Percentiles rank a stretch among this genome's conserved stretches.
Evolutionary conservation across 1,139 yeast genomes (phyloP).

Genomic region (Yamadazyma buinensis): DNA sequence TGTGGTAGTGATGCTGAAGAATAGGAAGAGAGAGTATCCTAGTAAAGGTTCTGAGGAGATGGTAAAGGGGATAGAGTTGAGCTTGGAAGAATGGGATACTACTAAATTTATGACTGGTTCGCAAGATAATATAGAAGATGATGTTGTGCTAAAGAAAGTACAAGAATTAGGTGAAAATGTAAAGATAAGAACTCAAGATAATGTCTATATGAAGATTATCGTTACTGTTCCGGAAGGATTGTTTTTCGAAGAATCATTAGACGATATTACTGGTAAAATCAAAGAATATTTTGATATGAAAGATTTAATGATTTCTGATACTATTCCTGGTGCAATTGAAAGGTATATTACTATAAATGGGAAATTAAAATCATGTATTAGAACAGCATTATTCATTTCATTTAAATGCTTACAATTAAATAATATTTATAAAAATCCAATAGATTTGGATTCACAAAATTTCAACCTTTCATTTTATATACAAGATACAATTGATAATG

Average conservation of each 20-base stretch:
- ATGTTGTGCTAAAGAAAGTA: slow-evolving; percentile 1
- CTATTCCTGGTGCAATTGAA: slow-evolving; percentile 26
- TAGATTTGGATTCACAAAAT: slow-evolving; percentile 30
- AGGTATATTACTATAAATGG: slow-evolving; percentile 28
- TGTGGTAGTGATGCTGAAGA: slow-evolving; percentile 1
- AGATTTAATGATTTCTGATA: slow-evolving; percentile 19
- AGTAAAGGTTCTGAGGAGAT: background rate
- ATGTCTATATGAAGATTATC: slow-evolving; percentile 17
- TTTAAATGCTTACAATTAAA: slow-evolving; percentile 23
- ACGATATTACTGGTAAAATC: slow-evolving; percentile 7
- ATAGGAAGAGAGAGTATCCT: slow-evolving; percentile 1
- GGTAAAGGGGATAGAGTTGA: background rate
- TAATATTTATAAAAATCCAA: slow-evolving; percentile 17
- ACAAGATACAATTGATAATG: slow-evolving; percentile 9
- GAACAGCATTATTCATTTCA: slow-evolving; percentile 21
- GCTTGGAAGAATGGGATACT: background rate
- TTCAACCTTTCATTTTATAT: slow-evolving; percentile 17
- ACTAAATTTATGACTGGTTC: background rate
- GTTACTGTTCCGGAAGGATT: slow-evolving; percentile 26
- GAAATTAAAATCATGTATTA: slow-evolving; percentile 16
- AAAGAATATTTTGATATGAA: slow-evolving; percentile 18
- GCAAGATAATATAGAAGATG: slow-evolving; percentile 1
- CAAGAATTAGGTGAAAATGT: slow-evolving; percentile 3
- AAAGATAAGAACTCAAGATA: slow-evolving; percentile 2
- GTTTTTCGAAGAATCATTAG: slow-evolving; percentile 18